A percentile compares a stretch with the other conserved stretches of the same genome.
Conservation (phyloP, 2,329 filamentous ascomycete genomes). For the Chaetomium globosum region DNA sequence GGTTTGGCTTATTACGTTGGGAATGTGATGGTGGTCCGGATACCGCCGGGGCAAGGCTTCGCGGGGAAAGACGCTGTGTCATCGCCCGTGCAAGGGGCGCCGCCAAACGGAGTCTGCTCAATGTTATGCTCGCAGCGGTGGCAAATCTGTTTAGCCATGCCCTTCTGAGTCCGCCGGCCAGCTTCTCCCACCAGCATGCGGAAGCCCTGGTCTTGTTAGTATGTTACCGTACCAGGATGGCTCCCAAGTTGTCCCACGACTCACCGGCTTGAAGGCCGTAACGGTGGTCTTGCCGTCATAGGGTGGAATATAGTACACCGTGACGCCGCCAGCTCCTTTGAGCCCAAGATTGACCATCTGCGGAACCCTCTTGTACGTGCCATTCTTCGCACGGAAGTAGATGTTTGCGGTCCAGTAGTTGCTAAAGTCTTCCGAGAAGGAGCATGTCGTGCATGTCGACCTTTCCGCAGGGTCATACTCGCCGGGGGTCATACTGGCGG, state of each 20-base stretch:
- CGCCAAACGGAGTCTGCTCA: slow-evolving; percentile 33
- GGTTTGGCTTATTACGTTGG: slow-evolving; percentile 35
- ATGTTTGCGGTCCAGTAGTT: slow-evolving; percentile 33
- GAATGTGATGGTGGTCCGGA: slow-evolving; percentile 50
- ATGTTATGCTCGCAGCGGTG: slow-evolving; percentile 34
- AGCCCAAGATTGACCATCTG: slow-evolving; percentile 26
- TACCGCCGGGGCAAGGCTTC: slow-evolving; percentile 46
- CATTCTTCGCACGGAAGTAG: slow-evolving; percentile 28
- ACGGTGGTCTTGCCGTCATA: slow-evolving; percentile 37
- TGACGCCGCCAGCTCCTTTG: slow-evolving; percentile 21
- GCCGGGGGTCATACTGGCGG: slow-evolving; percentile 40
- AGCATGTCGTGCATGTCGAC: slow-evolving; percentile 30
- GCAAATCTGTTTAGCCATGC: slow-evolving; percentile 36
- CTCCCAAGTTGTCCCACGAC: not conserved
- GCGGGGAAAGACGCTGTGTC: slow-evolving; percentile 45
- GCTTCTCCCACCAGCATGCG: slow-evolving; percentile 36
- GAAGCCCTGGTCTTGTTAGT: slow-evolving; percentile 38
- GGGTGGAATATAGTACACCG: slow-evolving; percentile 26
- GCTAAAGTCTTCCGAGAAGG: slow-evolving; percentile 41
- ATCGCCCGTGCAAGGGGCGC: slow-evolving; percentile 30
- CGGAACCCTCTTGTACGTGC: slow-evolving; percentile 28
- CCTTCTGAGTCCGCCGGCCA: slow-evolving; percentile 27
- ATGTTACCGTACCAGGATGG: too few species aligned
- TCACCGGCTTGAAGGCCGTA: slow-evolving; percentile 24
- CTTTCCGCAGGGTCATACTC: slow-evolving; percentile 1